These are phyloP conservation scores for Ascochyta clinopodiicola DNA, from an alignment of 2,329 filamentous ascomycete genomes.

Conservation along the genomic window DNA sequence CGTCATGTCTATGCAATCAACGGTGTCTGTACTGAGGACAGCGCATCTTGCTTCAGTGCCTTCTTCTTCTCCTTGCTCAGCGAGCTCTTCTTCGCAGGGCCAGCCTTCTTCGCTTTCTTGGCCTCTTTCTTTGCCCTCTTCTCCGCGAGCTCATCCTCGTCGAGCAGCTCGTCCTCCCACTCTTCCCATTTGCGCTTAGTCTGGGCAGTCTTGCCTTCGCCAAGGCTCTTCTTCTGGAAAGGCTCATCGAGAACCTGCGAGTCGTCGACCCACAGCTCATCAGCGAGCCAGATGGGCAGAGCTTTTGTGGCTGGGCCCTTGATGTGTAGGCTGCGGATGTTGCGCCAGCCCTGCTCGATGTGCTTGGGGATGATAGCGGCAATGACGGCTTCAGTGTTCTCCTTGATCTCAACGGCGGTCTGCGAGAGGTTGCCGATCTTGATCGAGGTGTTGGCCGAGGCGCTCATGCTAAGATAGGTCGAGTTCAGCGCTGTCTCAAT, in stretches of 20 bases:
- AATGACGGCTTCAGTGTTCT: slow-evolving; percentile 77
- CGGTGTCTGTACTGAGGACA: slow-evolving; percentile 51
- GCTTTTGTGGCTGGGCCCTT: slow-evolving; percentile 89
- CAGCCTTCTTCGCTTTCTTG: slow-evolving; percentile 57
- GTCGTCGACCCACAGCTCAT: slow-evolving; percentile 87
- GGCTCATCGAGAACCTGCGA: slow-evolving; percentile 70
- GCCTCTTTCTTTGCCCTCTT: slow-evolving; percentile 52
- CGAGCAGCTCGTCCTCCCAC: slow-evolving; percentile 47
- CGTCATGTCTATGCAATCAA: slow-evolving; percentile 33
- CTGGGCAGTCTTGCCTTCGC: slow-evolving; percentile 35
- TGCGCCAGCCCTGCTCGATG: slow-evolving; percentile 85
- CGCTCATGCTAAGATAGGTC: slow-evolving; percentile 81
- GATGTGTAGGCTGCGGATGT: slow-evolving; percentile 83
- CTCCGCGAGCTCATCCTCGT: slow-evolving; percentile 42
- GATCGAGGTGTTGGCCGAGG: slow-evolving; percentile 80
- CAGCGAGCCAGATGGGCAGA: slow-evolving; percentile 91
- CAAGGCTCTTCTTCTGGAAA: slow-evolving; percentile 38
- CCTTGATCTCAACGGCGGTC: slow-evolving; percentile 75
- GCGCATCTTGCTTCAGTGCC: slow-evolving; percentile 57
- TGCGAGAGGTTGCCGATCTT: slow-evolving; percentile 79
- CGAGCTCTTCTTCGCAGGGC: slow-evolving; percentile 39
- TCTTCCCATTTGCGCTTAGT: slow-evolving; percentile 49
- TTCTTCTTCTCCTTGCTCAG: slow-evolving; percentile 57
- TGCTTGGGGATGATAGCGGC: slow-evolving; percentile 74
- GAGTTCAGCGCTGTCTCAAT: slow-evolving; percentile 77